Evolutionary conservation across 2,329 filamentous ascomycete species (phyloP).

Genomic region (Elsinoe arachidis): DNA sequence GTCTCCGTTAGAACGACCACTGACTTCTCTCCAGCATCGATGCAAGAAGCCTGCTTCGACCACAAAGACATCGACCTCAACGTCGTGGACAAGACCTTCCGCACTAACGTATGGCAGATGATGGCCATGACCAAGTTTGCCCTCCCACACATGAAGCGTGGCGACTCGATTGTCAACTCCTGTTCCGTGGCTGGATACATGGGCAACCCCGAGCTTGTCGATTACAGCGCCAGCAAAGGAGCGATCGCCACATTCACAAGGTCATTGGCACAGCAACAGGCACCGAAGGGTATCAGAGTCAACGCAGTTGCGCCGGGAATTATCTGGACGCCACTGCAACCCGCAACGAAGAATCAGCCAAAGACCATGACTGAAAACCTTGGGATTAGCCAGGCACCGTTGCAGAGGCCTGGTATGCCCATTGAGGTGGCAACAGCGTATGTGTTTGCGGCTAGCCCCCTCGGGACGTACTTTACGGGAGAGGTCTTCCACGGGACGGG

Average conservation of each 20-base stretch:
- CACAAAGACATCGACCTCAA: constrained; percentile 48
- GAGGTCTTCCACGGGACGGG: constrained; percentile 22
- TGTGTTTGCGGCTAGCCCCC: constrained; percentile 23
- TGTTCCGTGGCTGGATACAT: constrained; percentile 46
- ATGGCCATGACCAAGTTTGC: constrained; percentile 53
- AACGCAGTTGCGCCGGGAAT: constrained; percentile 30
- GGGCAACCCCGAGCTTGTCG: constrained; percentile 38
- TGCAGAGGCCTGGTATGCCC: constrained; percentile 26
- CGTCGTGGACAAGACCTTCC: constrained; percentile 48
- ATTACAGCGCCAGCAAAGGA: constrained; percentile 51
- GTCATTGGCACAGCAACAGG: constrained; percentile 44
- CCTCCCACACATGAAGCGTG: constrained; percentile 47
- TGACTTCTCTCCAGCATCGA: constrained; percentile 34
- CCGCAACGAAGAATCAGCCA: constrained; percentile 33
- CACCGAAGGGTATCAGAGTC: constrained; percentile 50
- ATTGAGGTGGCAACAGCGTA: constrained; percentile 25
- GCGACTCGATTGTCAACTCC: constrained; percentile 47
- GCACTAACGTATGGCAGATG: constrained; percentile 49
- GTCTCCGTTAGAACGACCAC: not conserved
- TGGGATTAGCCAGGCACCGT: constrained; percentile 21
- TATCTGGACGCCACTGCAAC: constrained; percentile 35
- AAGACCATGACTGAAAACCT: constrained; percentile 21
- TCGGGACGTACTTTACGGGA: constrained; percentile 23
- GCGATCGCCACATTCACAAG: constrained; percentile 50
- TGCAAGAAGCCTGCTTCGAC: constrained; percentile 47